These are phyloP conservation scores for Thozetella sp. DNA, from an alignment of 495 filamentous ascomycete genomes.

Conservation along the genomic window DNA sequence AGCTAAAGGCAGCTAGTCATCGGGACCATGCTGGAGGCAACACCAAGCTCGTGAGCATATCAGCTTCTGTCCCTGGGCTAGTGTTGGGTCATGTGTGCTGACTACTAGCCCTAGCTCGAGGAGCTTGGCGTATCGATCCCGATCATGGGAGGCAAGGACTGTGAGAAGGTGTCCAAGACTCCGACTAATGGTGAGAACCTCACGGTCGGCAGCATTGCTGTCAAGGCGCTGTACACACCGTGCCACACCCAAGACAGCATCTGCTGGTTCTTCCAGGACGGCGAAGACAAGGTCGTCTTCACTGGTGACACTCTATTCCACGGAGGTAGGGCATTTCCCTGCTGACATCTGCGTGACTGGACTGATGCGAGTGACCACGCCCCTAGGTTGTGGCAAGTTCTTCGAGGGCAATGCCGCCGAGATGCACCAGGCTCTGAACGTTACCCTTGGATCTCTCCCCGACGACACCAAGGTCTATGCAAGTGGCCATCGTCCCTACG, in stretches of 20 bases:
- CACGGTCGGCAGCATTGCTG: conserved; percentile 82
- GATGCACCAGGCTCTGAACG: conserved; percentile 89
- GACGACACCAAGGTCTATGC: conserved; percentile 95
- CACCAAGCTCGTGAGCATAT: conserved; percentile 63
- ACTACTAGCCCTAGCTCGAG: conserved; percentile 57
- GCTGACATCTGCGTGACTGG: background rate
- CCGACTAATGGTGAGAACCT: conserved; percentile 77
- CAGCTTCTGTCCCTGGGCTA: background rate
- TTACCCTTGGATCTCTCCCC: conserved; percentile 77
- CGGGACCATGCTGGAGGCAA: conserved; percentile 96
- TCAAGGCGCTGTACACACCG: conserved; percentile 91
- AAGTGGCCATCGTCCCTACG: conserved; percentile 32
- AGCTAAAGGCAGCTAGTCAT: conserved; percentile 59
- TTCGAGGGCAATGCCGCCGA: conserved; percentile 90
- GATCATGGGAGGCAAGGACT: conserved; percentile 88
- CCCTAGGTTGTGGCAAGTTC: conserved; percentile 87
- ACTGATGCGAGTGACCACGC: background rate
- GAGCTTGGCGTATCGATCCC: conserved; percentile 62
- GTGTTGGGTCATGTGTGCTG: conserved; percentile 5
- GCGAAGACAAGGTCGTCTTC: conserved; percentile 80
- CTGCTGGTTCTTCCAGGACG: conserved; percentile 85
- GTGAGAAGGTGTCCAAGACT: conserved; percentile 74
- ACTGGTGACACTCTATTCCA: conserved; percentile 97
- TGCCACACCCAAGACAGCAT: conserved; percentile 99
- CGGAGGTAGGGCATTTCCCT: conserved; percentile 63